Conservation (phyloP, 768 basidiomycete species). For the Mycena rebaudengoi region DNA sequence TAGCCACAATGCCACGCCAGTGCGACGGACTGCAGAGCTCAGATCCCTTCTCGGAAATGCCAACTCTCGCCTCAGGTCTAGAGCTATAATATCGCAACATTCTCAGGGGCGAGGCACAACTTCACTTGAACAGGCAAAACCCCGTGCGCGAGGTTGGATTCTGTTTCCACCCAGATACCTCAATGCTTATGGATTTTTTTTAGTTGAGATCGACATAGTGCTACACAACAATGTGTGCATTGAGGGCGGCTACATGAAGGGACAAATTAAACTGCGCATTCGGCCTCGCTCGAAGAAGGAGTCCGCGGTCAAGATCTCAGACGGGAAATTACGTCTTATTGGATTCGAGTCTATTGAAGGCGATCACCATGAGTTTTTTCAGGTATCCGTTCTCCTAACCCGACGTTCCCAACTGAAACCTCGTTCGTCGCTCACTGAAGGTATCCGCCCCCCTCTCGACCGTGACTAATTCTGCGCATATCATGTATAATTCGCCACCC, state of each 20-base stretch:
- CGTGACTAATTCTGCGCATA: constrained; percentile 54
- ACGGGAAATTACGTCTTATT: constrained; percentile 81
- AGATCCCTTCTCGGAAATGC: constrained; percentile 71
- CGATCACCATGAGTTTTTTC: constrained; percentile 84
- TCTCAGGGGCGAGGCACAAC: constrained; percentile 40
- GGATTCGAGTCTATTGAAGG: constrained; percentile 81
- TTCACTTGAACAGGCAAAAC: constrained; percentile 74
- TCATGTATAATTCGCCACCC: constrained; percentile 51
- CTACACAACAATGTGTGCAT: constrained; percentile 79
- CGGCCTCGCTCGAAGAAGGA: constrained; percentile 63
- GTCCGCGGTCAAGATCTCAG: constrained; percentile 68
- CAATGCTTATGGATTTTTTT: background rate
- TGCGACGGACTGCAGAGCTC: constrained; percentile 63
- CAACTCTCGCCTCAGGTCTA: constrained; percentile 61
- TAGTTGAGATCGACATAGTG: constrained; percentile 82
- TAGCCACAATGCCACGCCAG: constrained; percentile 56
- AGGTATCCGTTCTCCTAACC: too few relatives aligned
- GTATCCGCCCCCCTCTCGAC: constrained; percentile 62
- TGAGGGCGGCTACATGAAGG: constrained; percentile 79
- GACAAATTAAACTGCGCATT: constrained; percentile 73
- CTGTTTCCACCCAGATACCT: background rate
- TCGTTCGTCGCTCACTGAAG: too few relatives aligned
- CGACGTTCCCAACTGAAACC: too few relatives aligned
- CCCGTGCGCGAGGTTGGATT: constrained; percentile 59
- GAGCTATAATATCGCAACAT: constrained; percentile 52